Percentiles rank a stretch among this genome's conserved stretches.
These are phyloP conservation scores for Xylariomycetidae sp. DNA, from an alignment of 2,329 filamentous ascomycete species.

Conservation along the genomic window DNA sequence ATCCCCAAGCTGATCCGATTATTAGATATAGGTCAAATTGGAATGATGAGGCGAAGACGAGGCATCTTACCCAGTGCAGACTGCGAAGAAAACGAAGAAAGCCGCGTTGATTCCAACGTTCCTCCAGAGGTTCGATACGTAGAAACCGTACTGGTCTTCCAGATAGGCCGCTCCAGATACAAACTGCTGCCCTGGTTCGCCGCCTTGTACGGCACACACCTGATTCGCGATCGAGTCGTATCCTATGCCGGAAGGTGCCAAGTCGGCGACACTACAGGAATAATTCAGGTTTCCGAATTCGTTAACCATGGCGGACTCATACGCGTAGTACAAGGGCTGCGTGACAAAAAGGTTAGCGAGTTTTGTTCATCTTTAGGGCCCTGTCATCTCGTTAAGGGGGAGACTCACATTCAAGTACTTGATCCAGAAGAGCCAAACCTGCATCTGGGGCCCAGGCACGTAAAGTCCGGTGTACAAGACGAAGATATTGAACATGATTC, in stretches of 20 bases:
- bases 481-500: conserved; percentile 39
- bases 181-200: conserved; percentile 4
- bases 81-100: conserved; percentile 12
- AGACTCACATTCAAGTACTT: conserved; percentile 45
- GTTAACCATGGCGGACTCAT: conserved; percentile 14
- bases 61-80: conserved; percentile 9
- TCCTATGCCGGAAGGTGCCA: conserved; percentile 7
- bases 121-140: conserved; percentile 10
- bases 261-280: conserved; percentile 7
- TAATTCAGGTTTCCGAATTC: conserved; percentile 11
- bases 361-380: not conserved
- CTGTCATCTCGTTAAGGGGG: no score
- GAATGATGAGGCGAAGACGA: not conserved
- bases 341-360: not conserved
- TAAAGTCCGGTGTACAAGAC: conserved; percentile 44
- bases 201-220: conserved; percentile 14
- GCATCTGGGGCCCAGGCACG: conserved; percentile 39
- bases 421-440: conserved; percentile 59
- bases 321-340: conserved; percentile 14
- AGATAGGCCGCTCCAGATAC: conserved; percentile 11
- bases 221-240: conserved; percentile 11
- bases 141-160: conserved; percentile 6
- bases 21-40: not conserved
- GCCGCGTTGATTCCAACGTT: conserved; percentile 14
- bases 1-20: conserved; percentile 9